Percentiles rank a stretch among this genome's conserved stretches.
Evolutionary conservation across 192 early-diverging fungal species (phyloP).

Genomic region (Coemansia reversa): DNA sequence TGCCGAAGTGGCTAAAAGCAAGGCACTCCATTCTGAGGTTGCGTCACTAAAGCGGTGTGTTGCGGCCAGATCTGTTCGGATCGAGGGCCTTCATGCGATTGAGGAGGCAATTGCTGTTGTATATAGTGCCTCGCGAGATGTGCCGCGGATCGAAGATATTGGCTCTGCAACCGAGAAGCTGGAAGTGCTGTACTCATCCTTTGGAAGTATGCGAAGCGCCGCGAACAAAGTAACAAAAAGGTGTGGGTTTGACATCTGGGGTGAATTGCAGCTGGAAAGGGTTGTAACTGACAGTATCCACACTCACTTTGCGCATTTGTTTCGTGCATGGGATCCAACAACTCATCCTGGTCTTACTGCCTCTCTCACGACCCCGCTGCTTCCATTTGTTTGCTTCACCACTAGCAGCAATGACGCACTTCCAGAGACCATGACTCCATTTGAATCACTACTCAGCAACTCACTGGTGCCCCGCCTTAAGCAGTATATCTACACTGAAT

Average conservation of each 20-base stretch:
- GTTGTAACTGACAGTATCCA: constrained; percentile 20
- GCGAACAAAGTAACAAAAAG: constrained; percentile 10
- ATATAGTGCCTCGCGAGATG: neutral
- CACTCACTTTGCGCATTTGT: constrained; percentile 12
- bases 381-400: constrained; percentile 7
- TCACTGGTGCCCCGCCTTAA: constrained; percentile 34
- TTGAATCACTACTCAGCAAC: constrained; percentile 36
- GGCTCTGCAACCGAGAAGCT: constrained; percentile 5
- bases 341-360: constrained; percentile 11
- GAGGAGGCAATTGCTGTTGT: constrained; percentile 17
- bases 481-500: constrained; percentile 34
- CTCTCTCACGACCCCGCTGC: constrained; percentile 19
- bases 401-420: neutral
- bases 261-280: constrained; percentile 37
- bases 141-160: neutral
- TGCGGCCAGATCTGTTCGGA: constrained; percentile 11
- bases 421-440: constrained; percentile 24
- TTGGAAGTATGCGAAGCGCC: constrained; percentile 7
- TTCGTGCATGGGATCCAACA: constrained; percentile 27
- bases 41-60: constrained; percentile 10
- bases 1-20: constrained; percentile 2
- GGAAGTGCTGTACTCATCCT: constrained; percentile 15
- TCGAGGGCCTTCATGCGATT: constrained; percentile 20
- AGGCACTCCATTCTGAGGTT: constrained; percentile 8
- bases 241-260: constrained; percentile 38